Percentiles rank a stretch among this genome's conserved stretches.
These are phyloP conservation scores for Cladophialophora exuberans DNA, from an alignment of 2,329 filamentous ascomycete species.

Conservation along the genomic window DNA sequence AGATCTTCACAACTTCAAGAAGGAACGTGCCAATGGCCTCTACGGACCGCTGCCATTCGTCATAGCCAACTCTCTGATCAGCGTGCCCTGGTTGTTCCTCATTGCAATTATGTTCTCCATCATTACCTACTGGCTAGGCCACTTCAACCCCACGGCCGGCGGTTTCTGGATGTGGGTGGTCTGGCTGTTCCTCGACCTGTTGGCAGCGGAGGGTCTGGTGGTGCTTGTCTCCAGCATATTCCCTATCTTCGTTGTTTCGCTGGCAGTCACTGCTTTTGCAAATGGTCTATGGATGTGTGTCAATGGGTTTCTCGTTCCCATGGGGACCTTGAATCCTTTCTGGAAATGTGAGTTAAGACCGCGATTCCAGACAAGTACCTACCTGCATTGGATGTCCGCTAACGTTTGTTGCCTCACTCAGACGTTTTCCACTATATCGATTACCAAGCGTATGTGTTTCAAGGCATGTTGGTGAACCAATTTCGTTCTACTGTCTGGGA, in stretches of 20 bases:
- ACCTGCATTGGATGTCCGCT: too few relatives aligned
- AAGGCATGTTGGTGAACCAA: slow-evolving; percentile 93
- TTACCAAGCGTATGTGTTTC: slow-evolving; percentile 78
- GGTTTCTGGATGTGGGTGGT: slow-evolving; percentile 79
- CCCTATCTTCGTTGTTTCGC: slow-evolving; percentile 77
- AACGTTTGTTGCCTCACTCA: not conserved
- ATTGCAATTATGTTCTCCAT: slow-evolving; percentile 76
- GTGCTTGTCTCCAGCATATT: slow-evolving; percentile 74
- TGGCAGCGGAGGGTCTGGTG: slow-evolving; percentile 81
- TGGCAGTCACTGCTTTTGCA: slow-evolving; percentile 80
- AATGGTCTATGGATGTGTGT: slow-evolving; percentile 92
- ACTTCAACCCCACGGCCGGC: slow-evolving; percentile 66
- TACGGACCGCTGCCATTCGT: slow-evolving; percentile 75
- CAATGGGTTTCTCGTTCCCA: slow-evolving; percentile 77
- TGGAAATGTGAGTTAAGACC: slow-evolving; percentile 57
- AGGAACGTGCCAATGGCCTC: slow-evolving; percentile 80
- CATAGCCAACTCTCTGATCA: slow-evolving; percentile 79
- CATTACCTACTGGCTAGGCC: slow-evolving; percentile 78
- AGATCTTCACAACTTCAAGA: slow-evolving; percentile 71
- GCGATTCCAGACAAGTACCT: too few relatives aligned
- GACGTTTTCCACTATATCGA: slow-evolving; percentile 86
- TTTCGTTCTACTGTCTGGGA: slow-evolving; percentile 68
- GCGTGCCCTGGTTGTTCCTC: slow-evolving; percentile 77
- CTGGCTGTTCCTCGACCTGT: slow-evolving; percentile 82
- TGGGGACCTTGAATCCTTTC: slow-evolving; percentile 74